Conservation (phyloP, 768 basidiomycete genomes). For the Hygrocybe punicea region DNA sequence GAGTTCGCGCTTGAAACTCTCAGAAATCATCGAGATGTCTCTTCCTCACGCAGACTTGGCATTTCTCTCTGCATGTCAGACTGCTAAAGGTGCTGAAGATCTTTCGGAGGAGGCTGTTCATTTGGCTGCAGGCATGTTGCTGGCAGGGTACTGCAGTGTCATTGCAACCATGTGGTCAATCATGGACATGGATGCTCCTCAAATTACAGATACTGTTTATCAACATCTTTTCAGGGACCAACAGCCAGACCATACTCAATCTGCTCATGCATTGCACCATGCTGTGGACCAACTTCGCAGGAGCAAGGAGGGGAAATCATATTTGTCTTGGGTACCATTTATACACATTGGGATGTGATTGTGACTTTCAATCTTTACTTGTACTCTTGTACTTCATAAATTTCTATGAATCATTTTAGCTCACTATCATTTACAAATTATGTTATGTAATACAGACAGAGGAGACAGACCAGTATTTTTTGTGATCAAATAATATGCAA, state of each 20-base stretch:
- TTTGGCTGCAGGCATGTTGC: conserved; percentile 42
- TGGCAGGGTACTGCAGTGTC: conserved; percentile 30
- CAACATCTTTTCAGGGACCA: neutral
- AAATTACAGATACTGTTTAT: conserved; percentile 33
- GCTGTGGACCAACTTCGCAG: neutral
- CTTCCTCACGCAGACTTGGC: conserved; percentile 33
- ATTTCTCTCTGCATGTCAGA: conserved; percentile 43
- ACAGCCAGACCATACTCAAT: neutral
- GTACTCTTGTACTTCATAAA: too few relatives aligned
- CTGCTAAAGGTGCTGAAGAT: conserved; percentile 28
- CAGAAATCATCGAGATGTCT: conserved; percentile 19
- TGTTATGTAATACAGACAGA: too few relatives aligned
- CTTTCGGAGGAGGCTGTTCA: conserved; percentile 33
- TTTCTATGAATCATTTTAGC: too few relatives aligned
- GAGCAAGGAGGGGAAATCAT: neutral
- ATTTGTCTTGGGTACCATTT: too few relatives aligned
- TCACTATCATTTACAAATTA: too few relatives aligned
- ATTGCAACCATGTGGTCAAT: conserved; percentile 48
- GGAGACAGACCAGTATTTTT: too few relatives aligned
- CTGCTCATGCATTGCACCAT: neutral
- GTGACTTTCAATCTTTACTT: too few relatives aligned
- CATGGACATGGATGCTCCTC: conserved; percentile 34
- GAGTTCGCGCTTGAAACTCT: conserved; percentile 18
- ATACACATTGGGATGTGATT: too few relatives aligned
- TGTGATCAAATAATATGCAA: too few relatives aligned